Evolutionary conservation across 2,329 filamentous ascomycete genomes (phyloP).

Genomic region (Aspergillus novoparasiticus): DNA sequence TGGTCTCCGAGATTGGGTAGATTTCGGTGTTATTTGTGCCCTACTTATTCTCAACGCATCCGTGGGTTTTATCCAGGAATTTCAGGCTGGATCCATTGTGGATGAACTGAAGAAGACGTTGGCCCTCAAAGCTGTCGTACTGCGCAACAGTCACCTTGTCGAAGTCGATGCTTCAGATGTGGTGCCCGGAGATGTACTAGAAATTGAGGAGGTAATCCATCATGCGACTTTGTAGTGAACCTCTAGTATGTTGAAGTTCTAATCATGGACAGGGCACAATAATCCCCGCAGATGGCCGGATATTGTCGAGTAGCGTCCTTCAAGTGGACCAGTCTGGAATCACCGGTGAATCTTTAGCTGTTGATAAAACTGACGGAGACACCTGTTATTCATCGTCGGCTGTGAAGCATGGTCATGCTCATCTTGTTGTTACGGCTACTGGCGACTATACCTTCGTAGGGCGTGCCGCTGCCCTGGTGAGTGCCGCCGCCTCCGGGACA

Average conservation of each 20-base stretch:
- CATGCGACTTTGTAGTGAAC: not conserved
- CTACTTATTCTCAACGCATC: conserved; percentile 80
- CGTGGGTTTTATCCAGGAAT: conserved; percentile 89
- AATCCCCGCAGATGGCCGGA: conserved; percentile 83
- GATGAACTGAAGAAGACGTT: conserved; percentile 89
- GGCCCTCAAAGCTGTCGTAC: conserved; percentile 82
- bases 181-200: conserved; percentile 86
- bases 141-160: conserved; percentile 75
- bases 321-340: conserved; percentile 92
- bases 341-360: conserved; percentile 87
- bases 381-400: conserved; percentile 82
- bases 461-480: conserved; percentile 83
- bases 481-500: conserved; percentile 69
- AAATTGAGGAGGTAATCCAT: conserved; percentile 71
- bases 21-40: conserved; percentile 88
- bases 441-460: conserved; percentile 91
- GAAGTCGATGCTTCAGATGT: conserved; percentile 83
- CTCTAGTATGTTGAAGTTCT: conserved; percentile 10
- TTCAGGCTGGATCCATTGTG: conserved; percentile 85
- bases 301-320: conserved; percentile 80
- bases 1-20: conserved; percentile 85
- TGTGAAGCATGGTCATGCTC: conserved; percentile 87
- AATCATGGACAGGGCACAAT: conserved; percentile 67
- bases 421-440: conserved; percentile 78
- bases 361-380: conserved; percentile 83